Evolutionary conservation across 108 stramenopile genomes (phyloP).

Genomic region (Fragilaria crotonensis): DNA sequence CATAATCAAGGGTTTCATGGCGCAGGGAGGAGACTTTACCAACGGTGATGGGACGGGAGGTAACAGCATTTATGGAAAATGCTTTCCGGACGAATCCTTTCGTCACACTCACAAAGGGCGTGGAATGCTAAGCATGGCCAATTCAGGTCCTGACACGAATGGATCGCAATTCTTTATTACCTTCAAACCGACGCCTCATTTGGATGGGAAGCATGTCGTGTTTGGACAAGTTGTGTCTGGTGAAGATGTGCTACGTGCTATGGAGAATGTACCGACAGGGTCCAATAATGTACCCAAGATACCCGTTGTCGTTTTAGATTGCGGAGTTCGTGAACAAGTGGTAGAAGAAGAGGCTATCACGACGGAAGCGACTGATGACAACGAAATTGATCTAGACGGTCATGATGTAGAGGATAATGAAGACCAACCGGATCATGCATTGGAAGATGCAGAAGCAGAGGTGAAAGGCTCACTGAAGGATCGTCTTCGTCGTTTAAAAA

Average conservation of each 20-base stretch:
- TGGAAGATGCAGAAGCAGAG: conserved; percentile 22
- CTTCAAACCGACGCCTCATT: conserved; percentile 61
- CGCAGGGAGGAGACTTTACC: conserved; percentile 94
- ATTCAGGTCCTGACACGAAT: conserved; percentile 82
- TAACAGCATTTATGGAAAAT: conserved; percentile 47
- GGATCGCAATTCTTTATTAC: conserved; percentile 89
- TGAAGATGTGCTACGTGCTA: conserved; percentile 53
- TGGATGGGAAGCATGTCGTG: conserved; percentile 90
- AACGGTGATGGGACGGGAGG: conserved; percentile 84
- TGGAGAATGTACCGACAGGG: conserved; percentile 70
- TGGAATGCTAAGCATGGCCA: conserved; percentile 83
- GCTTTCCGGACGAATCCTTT: conserved; percentile 88
- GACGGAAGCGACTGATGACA: conserved; percentile 12
- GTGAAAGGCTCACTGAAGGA: conserved; percentile 44
- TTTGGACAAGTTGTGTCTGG: conserved; percentile 80
- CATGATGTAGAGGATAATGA: conserved; percentile 26
- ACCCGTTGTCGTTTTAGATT: conserved; percentile 43
- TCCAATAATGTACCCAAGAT: conserved; percentile 37
- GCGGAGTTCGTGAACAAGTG: conserved; percentile 27
- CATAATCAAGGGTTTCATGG: conserved; percentile 91
- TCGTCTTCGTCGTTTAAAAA: conserved; percentile 64
- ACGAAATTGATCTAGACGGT: conserved; percentile 42
- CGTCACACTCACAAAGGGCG: conserved; percentile 46
- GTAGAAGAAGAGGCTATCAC: conserved; percentile 19
- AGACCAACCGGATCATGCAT: conserved; percentile 10